Evolutionary conservation across 1,139 yeast genomes (phyloP), one percentile per base, ranked within the genome.

Genomic region (Yamadazyma songkhlaensis): DNA sequence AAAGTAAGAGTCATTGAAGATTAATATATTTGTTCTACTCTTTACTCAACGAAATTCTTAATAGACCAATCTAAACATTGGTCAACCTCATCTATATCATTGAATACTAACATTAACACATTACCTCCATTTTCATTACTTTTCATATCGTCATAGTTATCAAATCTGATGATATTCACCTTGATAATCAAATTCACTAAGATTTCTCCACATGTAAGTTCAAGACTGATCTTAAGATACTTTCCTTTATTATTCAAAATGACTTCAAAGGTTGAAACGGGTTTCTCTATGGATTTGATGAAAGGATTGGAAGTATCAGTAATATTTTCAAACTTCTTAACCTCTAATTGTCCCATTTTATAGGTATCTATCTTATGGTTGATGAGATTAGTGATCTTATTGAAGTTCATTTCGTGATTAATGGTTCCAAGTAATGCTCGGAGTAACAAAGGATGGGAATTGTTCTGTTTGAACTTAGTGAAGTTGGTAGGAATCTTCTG

Each of bases 371-470:
- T 52, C 43, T 34, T 54, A 51, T 36, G 51, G 45, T 5, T 46
- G 41, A 3, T 20, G n/a, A 30, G 12, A 6, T 57, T 43, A 23
- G 69, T 59, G 43, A 80, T 60, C 27, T 72, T 62, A 28, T 60
- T 56, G 27, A 81, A 55, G 32, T 74, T 65, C 36, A 71, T 60
- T 46, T 80, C 80, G 50, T 85, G 94, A 40, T 79, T 75, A 39
- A 81, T 72, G 47, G 80, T 83, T 3, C 89, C 88, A 23, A 85
- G 66, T 28, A 85, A 57, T 1, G 95, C 92, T 34, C 86, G 62
- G 35, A 83, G 61, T 20, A 83, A 67, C 38, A 78, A 59, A 2
- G 81, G 75, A 36, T 67, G 77, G 29, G 70, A 66, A 38, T 71
- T 64, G 40, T 50, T 46, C 62, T 67, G 72, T 60, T 67, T 73